Conservation (phyloP, 2,329 filamentous ascomycete species). For the Alternaria ethzedia region DNA sequence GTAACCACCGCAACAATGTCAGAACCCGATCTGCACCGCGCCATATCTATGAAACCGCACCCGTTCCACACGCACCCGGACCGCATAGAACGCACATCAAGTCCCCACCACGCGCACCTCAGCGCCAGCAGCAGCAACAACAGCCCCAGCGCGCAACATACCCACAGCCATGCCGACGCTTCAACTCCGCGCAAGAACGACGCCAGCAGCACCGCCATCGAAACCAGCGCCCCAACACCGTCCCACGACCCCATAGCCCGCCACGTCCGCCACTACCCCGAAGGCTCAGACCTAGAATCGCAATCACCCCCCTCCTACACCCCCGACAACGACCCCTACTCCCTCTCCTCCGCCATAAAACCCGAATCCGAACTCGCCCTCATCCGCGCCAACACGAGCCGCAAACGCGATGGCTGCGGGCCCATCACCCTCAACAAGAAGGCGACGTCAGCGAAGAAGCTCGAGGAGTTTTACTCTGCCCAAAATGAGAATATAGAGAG, state of each 20-base stretch:
- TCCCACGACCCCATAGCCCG: constrained; percentile 45
- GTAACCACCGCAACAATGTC: constrained; percentile 35
- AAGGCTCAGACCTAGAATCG: constrained; percentile 51
- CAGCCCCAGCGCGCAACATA: constrained; percentile 15
- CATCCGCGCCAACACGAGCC: constrained; percentile 76
- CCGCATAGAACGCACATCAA: constrained; percentile 37
- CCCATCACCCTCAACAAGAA: constrained; percentile 53
- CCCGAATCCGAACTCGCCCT: constrained; percentile 74
- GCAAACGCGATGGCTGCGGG: constrained; percentile 68
- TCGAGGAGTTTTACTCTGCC: constrained; percentile 83
- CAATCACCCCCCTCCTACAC: constrained; percentile 65
- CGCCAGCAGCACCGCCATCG: constrained; percentile 50
- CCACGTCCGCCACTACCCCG: constrained; percentile 36
- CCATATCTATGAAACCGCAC: constrained; percentile 56
- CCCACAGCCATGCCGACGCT: constrained; percentile 14
- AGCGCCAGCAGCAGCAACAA: constrained; percentile 11
- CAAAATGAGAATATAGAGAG: constrained; percentile 95
- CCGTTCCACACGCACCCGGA: constrained; percentile 48
- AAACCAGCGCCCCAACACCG: constrained; percentile 37
- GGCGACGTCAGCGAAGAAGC: constrained; percentile 58
- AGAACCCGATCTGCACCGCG: constrained; percentile 56
- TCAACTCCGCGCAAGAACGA: constrained; percentile 25
- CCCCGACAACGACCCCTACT: constrained; percentile 78
- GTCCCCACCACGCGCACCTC: constrained; percentile 35
- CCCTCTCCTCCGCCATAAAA: constrained; percentile 79